Conservation (phyloP, 2,329 filamentous ascomycete genomes). For the Apiospora saccharicola region DNA sequence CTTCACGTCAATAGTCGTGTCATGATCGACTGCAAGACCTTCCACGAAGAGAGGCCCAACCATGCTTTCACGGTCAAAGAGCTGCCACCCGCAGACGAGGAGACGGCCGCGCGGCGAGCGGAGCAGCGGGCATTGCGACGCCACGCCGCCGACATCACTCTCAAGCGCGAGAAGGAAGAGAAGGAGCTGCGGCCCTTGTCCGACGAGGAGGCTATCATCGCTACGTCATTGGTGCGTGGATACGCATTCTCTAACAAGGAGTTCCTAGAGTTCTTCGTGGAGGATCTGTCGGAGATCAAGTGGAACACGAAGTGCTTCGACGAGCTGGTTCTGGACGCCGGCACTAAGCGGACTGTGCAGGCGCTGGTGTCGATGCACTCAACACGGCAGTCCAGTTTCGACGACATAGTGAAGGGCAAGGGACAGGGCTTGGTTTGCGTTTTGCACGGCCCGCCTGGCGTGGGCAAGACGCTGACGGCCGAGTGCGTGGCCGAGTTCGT, state of each 20-base stretch:
- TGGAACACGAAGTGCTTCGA: constrained; percentile 59
- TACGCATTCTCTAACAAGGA: constrained; percentile 42
- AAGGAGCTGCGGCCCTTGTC: constrained; percentile 34
- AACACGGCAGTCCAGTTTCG: neutral
- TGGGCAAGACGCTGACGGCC: constrained; percentile 48
- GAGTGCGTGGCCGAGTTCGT: constrained; percentile 47
- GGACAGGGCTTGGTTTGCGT: constrained; percentile 52
- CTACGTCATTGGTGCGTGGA: constrained; percentile 39
- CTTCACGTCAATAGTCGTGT: constrained; percentile 43
- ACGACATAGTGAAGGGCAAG: constrained; percentile 32
- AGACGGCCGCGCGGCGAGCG: constrained; percentile 31
- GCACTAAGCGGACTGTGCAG: constrained; percentile 59
- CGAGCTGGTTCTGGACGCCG: constrained; percentile 56
- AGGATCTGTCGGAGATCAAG: constrained; percentile 51
- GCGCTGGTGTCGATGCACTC: constrained; percentile 44
- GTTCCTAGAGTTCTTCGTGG: constrained; percentile 47
- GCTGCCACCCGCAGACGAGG: constrained; percentile 27
- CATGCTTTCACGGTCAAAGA: constrained; percentile 34
- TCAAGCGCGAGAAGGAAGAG: constrained; percentile 21
- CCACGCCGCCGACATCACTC: constrained; percentile 33
- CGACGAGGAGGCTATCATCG: constrained; percentile 38
- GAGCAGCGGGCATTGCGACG: constrained; percentile 29
- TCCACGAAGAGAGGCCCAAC: constrained; percentile 40
- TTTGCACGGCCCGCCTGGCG: constrained; percentile 53
- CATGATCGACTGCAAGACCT: constrained; percentile 47